A percentile compares a stretch with the other conserved stretches of the same genome.
These are phyloP conservation scores for Leccinum insolens DNA, from an alignment of 1,284 basidiomycete genomes.

Conservation along the genomic window DNA sequence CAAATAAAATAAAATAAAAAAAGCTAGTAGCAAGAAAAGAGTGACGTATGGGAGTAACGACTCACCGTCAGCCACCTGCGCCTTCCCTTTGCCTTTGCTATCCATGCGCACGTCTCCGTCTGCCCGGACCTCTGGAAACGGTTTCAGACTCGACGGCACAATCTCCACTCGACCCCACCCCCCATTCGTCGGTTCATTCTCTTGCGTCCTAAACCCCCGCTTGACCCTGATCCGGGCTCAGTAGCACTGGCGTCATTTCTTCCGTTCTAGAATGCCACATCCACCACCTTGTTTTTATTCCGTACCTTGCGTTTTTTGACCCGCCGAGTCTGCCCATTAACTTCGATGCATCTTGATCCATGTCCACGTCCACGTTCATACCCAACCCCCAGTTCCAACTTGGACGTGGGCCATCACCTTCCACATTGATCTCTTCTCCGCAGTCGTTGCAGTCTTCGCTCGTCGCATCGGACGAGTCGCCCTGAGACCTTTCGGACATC, in stretches of 20 bases:
- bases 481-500: conserved; percentile 30
- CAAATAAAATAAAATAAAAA: not conserved
- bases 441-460: conserved; percentile 24
- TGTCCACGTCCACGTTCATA: conserved; percentile 31
- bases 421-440: conserved; percentile 26
- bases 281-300: conserved; percentile 18
- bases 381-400: conserved; percentile 25
- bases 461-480: conserved; percentile 22
- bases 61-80: conserved; percentile 29
- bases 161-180: conserved; percentile 69
- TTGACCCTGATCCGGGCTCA: conserved; percentile 24
- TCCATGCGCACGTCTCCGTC: conserved; percentile 12
- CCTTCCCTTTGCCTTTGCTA: conserved; percentile 29
- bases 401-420: conserved; percentile 24
- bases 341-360: conserved; percentile 24
- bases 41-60: conserved; percentile 1
- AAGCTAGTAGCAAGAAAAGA: not conserved
- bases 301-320: conserved; percentile 26
- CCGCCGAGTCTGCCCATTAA: conserved; percentile 7
- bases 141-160: conserved; percentile 35
- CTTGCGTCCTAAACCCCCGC: conserved; percentile 67
- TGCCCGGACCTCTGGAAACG: conserved; percentile 14
- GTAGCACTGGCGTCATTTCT: conserved; percentile 1
- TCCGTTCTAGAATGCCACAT: conserved; percentile 9
- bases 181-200: conserved; percentile 53